A percentile compares a stretch with the other conserved stretches of the same genome.
phyloP scores from a whole-genome alignment of 2,329 filamentous ascomycete genomes.

The Alternaria gansuensis region DNA sequence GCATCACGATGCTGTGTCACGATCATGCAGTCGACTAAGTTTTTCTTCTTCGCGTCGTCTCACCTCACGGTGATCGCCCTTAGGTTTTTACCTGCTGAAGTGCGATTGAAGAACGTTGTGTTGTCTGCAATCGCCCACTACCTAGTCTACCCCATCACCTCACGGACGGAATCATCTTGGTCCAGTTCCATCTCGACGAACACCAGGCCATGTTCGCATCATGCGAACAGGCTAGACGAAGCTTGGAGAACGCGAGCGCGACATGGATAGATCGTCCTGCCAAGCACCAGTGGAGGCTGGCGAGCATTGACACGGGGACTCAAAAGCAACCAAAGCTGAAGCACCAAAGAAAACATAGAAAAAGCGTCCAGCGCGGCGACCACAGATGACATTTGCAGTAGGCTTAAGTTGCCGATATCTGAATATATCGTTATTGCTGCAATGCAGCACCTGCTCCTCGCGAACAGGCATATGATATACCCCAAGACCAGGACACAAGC shows the following conservation, averaged over 20 bases:
- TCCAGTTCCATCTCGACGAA: neutral
- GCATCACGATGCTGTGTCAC: slow-evolving; percentile 5
- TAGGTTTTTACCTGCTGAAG: neutral
- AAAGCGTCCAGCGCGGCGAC: neutral
- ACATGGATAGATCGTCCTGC: neutral
- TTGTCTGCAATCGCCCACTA: neutral
- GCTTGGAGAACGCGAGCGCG: slow-evolving; percentile 4
- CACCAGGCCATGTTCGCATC: slow-evolving; percentile 4
- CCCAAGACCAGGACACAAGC: neutral
- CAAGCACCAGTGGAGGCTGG: neutral
- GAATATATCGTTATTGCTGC: neutral
- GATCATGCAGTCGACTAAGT: neutral
- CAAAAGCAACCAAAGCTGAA: neutral
- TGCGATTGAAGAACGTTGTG: neutral
- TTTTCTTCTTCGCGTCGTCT: neutral
- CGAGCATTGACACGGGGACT: neutral
- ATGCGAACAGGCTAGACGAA: slow-evolving; percentile 1
- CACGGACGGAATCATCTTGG: neutral
- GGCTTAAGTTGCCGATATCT: neutral
- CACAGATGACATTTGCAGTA: neutral
- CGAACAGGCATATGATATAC: neutral
- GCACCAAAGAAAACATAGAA: neutral
- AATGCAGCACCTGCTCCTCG: neutral
- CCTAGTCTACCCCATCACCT: neutral
- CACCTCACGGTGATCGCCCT: too few species aligned